phyloP scores from a whole-genome alignment of 2,329 filamentous ascomycete genomes.

The Colletotrichum graminicola region DNA sequence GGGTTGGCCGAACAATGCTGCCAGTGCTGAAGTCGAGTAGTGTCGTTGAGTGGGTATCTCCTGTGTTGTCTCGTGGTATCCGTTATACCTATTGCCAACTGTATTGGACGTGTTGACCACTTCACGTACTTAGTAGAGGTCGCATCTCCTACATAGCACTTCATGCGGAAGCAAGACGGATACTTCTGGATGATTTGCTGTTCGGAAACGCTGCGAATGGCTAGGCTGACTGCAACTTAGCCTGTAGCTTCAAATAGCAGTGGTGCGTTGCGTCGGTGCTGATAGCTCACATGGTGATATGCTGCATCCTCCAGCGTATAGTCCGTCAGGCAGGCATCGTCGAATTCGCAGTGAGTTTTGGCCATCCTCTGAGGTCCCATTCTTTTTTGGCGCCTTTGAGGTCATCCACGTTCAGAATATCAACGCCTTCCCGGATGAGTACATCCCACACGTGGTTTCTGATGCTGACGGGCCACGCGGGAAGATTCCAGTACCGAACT shows the following conservation, averaged over 20 bases:
- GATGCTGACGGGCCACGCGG: constrained; percentile 66
- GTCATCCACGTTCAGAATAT: constrained; percentile 73
- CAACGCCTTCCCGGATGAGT: constrained; percentile 67
- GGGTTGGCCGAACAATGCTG: background rate
- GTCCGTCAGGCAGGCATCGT: constrained; percentile 9
- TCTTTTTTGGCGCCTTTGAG: constrained; percentile 58
- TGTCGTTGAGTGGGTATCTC: too few species aligned
- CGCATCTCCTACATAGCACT: background rate
- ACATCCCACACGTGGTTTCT: constrained; percentile 69
- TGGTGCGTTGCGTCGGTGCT: background rate
- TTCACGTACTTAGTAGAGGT: background rate
- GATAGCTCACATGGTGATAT: background rate
- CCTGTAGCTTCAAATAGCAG: background rate
- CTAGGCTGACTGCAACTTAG: background rate
- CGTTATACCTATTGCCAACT: background rate
- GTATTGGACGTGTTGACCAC: too few species aligned
- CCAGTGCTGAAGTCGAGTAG: background rate
- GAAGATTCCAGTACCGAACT: constrained; percentile 71
- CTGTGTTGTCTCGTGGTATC: background rate
- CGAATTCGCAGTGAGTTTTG: constrained; percentile 20
- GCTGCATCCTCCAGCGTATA: background rate
- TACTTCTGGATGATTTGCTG: background rate
- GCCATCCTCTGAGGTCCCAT: constrained; percentile 49
- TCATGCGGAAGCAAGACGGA: background rate
- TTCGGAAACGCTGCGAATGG: too few species aligned